These are phyloP conservation scores for Sordariomycetes sp. DNA, from an alignment of 2,329 filamentous ascomycete genomes.

Conservation along the genomic window DNA sequence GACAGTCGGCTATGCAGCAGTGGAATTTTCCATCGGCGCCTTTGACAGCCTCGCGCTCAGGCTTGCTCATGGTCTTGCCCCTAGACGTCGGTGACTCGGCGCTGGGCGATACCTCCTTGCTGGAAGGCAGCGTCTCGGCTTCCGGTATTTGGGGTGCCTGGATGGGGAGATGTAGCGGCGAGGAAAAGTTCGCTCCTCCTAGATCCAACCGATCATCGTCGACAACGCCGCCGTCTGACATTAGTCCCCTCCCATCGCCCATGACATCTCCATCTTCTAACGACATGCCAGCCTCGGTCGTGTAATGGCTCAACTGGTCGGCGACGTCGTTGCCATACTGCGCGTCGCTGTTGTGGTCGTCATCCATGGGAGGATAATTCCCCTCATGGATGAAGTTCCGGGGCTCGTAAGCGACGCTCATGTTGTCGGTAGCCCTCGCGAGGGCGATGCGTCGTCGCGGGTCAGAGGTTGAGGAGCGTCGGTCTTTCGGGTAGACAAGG, in stretches of 20 bases:
- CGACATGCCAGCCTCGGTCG: constrained; percentile 25
- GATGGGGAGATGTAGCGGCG: constrained; percentile 21
- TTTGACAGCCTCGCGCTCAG: constrained; percentile 46
- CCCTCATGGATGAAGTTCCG: constrained; percentile 39
- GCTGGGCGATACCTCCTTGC: constrained; percentile 11
- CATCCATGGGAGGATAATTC: constrained; percentile 35
- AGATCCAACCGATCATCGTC: constrained; percentile 33
- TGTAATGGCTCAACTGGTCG: constrained; percentile 33
- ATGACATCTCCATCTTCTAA: constrained; percentile 26
- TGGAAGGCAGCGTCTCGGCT: constrained; percentile 18
- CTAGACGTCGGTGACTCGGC: constrained; percentile 26
- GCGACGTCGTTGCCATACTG: constrained; percentile 32
- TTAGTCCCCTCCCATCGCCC: constrained; percentile 22
- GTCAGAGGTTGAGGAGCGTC: too few species aligned
- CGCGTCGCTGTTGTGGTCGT: constrained; percentile 31
- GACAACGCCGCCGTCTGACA: constrained; percentile 26
- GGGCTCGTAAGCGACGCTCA: constrained; percentile 44
- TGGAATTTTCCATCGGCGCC: constrained; percentile 68
- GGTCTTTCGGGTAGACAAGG: too few species aligned
- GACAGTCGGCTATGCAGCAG: constrained; percentile 64
- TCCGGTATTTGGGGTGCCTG: constrained; percentile 21
- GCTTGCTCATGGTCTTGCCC: constrained; percentile 48
- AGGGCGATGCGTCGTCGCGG: too few species aligned
- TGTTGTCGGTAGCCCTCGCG: constrained; percentile 16
- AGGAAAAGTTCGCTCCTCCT: constrained; percentile 19